These are phyloP conservation scores for Candolleomyces aberdarensis DNA, from an alignment of 768 basidiomycete genomes.

Conservation along the genomic window DNA sequence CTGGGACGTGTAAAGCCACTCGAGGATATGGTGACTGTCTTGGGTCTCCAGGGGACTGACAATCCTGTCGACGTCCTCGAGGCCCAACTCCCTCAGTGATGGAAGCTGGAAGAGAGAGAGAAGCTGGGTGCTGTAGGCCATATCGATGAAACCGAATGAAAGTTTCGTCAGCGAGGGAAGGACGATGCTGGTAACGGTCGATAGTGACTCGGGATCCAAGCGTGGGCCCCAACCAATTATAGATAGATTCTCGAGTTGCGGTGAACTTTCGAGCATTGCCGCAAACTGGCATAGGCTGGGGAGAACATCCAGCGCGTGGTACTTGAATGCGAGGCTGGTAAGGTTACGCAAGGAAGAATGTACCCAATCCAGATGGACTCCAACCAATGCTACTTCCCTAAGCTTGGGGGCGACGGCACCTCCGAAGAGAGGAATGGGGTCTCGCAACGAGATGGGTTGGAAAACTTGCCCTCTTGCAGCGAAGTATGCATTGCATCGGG, in stretches of 20 bases:
- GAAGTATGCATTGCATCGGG: constrained; percentile 59
- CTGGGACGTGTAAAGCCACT: constrained; percentile 23
- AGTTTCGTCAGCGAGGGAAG: constrained; percentile 36
- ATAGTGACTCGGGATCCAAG: neutral
- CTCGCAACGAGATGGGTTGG: constrained; percentile 35
- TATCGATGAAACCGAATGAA: constrained; percentile 31
- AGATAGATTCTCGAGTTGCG: constrained; percentile 37
- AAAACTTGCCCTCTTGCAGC: constrained; percentile 43
- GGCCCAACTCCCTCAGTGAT: constrained; percentile 28
- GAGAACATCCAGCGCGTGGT: constrained; percentile 55
- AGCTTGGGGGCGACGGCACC: constrained; percentile 28
- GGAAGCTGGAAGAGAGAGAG: constrained; percentile 30
- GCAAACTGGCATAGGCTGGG: constrained; percentile 47
- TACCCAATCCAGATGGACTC: constrained; percentile 58
- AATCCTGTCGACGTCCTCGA: constrained; percentile 46
- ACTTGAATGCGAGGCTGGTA: constrained; percentile 48
- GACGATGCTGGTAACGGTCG: constrained; percentile 17
- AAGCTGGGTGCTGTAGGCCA: constrained; percentile 20
- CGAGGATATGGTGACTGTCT: constrained; percentile 36
- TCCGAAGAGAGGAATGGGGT: constrained; percentile 45
- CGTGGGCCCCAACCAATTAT: constrained; percentile 55
- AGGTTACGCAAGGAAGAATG: constrained; percentile 39
- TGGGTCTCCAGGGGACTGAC: constrained; percentile 29
- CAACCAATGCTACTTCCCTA: constrained; percentile 43
- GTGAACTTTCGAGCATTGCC: constrained; percentile 39